A percentile compares a stretch with the other conserved stretches of the same genome.
phyloP scores from a whole-genome alignment of 306 rosid genomes.

The Ammopiptanthus mongolicus region DNA sequence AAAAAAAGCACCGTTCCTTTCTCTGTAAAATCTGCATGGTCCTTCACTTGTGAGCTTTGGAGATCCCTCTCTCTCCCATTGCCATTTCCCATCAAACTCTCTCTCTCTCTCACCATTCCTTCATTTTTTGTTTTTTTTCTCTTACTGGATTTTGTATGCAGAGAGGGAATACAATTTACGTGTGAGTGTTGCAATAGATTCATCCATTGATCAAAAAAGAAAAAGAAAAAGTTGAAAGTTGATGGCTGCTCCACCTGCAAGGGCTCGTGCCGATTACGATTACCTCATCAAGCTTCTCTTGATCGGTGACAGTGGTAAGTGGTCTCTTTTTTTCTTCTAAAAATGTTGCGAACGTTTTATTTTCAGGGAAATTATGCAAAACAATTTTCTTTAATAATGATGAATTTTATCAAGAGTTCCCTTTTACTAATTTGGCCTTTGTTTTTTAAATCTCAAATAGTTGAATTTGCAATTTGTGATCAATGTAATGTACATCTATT shows the following conservation, averaged over 20 bases:
- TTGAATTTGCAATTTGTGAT: neutral
- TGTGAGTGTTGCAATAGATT: slow-evolving; percentile 7
- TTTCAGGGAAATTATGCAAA: neutral
- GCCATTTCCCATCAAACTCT: neutral
- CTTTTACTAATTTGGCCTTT: neutral
- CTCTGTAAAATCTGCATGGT: slow-evolving; percentile 33
- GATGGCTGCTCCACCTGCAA: slow-evolving; percentile 99
- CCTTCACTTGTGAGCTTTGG: slow-evolving; percentile 35
- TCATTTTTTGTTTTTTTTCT: neutral
- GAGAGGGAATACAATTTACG: slow-evolving; percentile 21
- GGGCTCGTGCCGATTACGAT: slow-evolving; percentile 99
- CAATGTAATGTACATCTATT: neutral
- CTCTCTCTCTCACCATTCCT: neutral
- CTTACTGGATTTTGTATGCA: slow-evolving; percentile 12
- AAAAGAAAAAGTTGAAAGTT: neutral
- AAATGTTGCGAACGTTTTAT: neutral
- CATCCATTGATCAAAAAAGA: neutral
- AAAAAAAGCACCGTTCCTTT: slow-evolving; percentile 17
- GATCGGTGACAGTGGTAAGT: slow-evolving; percentile 93
- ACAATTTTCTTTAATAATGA: neutral
- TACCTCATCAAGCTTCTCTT: slow-evolving; percentile 88
- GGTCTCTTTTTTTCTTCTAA: neutral
- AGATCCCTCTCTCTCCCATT: slow-evolving; percentile 22
- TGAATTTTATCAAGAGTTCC: neutral
- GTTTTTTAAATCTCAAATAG: neutral